Evolutionary conservation across 352 stramenopile genomes (phyloP).

Genomic region (Hyaloperonospora brassicae): DNA sequence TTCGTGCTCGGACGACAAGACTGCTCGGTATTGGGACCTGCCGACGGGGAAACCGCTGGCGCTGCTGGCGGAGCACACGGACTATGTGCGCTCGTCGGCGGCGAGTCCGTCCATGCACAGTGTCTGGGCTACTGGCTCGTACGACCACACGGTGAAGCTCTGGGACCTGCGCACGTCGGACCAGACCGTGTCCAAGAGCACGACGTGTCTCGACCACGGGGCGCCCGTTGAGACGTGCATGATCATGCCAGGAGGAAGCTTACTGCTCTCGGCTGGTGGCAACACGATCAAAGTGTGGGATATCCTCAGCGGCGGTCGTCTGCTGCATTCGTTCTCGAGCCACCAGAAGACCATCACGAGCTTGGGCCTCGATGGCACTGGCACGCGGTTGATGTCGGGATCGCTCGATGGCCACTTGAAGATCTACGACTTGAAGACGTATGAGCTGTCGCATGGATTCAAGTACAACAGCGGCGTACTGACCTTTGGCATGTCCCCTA

Average conservation of each 20-base stretch:
- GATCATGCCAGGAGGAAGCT: conserved; percentile 74
- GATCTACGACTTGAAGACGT: conserved; percentile 89
- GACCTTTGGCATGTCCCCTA: conserved; percentile 72
- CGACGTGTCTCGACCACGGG: conserved; percentile 72
- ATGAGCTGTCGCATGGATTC: conserved; percentile 85
- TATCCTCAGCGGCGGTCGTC: conserved; percentile 73
- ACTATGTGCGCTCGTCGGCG: conserved; percentile 82
- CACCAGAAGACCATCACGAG: conserved; percentile 93
- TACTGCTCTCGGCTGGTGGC: conserved; percentile 80
- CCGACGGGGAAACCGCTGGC: conserved; percentile 71
- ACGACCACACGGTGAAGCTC: conserved; percentile 90
- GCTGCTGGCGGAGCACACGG: conserved; percentile 73
- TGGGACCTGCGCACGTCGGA: conserved; percentile 86
- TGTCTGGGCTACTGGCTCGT: conserved; percentile 84
- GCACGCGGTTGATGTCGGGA: conserved; percentile 82
- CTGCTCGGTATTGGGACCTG: conserved; percentile 82
- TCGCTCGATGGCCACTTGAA: conserved; percentile 90
- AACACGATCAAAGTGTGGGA: conserved; percentile 92
- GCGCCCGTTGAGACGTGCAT: conserved; percentile 84
- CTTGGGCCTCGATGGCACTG: conserved; percentile 79
- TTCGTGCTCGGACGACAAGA: conserved; percentile 88
- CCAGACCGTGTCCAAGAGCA: conserved; percentile 46
- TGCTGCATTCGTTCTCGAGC: conserved; percentile 86
- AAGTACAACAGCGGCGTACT: conserved; percentile 83
- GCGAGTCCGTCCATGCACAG: conserved; percentile 65